Base-by-base conservation (phyloP, 257 asterid genomes). In the Nicotiana attenuata region DNA sequence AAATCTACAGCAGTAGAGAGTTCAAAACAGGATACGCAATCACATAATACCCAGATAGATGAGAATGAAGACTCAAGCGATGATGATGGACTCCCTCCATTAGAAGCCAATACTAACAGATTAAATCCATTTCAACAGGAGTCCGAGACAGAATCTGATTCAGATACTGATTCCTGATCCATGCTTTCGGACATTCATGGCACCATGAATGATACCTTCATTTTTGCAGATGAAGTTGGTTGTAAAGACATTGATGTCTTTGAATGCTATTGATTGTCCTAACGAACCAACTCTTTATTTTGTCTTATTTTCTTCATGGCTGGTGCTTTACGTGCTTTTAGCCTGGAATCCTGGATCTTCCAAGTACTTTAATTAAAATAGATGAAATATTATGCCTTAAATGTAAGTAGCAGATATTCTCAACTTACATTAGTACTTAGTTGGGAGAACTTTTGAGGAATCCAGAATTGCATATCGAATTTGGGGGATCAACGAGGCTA, bases 71-170 rank as follows among this genome's bases (percentile, higher is more conserved):
- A 82, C 75, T 87, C 84, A 14, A 90, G 92, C 38, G 94, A 90
- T 24, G 95, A 90, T 52, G 95, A 92, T 20, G 96, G 96, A 31
- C 97, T 94, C 60, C 97, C 93, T 7, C 96, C 98, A 19, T 82
- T 94, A 86, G 98, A 93, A 90, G 96, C 95, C 84, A 94, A 94
- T 84, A 90, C 92, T 15, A 94, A 94, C 83, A 87, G 98, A 84
- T 15, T 84, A 81, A 93, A 91, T 50, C 97, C 93, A 71, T 82
- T 81, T 45, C 80, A 83, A 67, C 66, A 82, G 24, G 81, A 50
- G 29, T 41, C 82, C 29, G 90, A 86, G 66, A 47, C 53, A 2
- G 94, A 86, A 14, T 89, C 97, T 8, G 87, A 87, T 3, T 83
- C 91, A 3, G 92, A 87, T 85, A 79, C 90, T 31, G 90, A 88